Conservation (phyloP, 1,284 basidiomycete genomes). For the Acaromyces ingoldii region DNA sequence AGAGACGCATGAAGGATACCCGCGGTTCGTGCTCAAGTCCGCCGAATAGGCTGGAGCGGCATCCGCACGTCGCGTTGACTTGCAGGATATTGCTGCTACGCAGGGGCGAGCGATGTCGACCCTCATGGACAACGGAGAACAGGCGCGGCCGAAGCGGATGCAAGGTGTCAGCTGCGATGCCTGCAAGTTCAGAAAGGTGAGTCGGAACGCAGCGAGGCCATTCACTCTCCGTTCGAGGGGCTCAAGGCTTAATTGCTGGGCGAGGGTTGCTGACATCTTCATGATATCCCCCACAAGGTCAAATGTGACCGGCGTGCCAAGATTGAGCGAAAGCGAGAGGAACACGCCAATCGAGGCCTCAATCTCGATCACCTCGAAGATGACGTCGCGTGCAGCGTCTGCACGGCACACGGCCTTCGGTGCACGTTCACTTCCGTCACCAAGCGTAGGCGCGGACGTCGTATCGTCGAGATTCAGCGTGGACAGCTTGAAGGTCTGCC, state of each 20-base stretch:
- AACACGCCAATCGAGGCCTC: background rate
- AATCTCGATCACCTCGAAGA: background rate
- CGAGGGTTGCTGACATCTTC: background rate
- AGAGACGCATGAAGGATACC: too few species aligned
- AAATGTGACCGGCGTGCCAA: constrained; percentile 7
- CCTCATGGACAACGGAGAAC: too few species aligned
- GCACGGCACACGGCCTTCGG: constrained; percentile 1
- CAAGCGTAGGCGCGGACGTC: background rate
- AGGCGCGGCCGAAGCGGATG: too few species aligned
- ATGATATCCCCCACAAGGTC: background rate
- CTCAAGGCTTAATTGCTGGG: too few species aligned
- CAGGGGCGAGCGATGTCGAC: too few species aligned
- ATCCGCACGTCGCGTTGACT: too few species aligned
- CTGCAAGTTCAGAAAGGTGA: constrained; percentile 6
- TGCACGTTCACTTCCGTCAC: constrained; percentile 5
- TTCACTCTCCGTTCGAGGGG: too few species aligned
- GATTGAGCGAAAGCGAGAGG: background rate
- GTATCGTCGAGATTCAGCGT: background rate
- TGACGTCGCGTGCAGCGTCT: background rate
- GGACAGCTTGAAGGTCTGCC: too few species aligned
- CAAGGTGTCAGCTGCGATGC: constrained; percentile 8
- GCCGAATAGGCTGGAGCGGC: too few species aligned
- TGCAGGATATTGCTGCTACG: too few species aligned
- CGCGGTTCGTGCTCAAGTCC: too few species aligned
- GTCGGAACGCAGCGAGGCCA: background rate